A percentile compares a stretch with the other conserved stretches of the same genome.
These are phyloP conservation scores for Russula brevipes DNA, from an alignment of 768 basidiomycete species.

Conservation along the genomic window DNA sequence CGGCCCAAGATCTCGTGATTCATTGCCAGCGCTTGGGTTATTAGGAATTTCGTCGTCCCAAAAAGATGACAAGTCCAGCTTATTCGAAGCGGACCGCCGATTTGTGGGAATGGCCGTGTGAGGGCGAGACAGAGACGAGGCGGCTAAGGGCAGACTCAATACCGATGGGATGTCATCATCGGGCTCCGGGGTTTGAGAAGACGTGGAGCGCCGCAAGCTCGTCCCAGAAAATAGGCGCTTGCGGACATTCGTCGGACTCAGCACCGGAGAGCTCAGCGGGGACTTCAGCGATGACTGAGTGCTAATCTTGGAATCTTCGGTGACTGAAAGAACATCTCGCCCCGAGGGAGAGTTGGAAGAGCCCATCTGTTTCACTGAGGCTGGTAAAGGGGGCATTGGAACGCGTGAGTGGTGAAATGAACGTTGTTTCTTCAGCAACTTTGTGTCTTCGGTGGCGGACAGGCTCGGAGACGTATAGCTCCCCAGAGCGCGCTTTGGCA, in stretches of 20 bases:
- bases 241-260: constrained; percentile 32
- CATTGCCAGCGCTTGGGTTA: constrained; percentile 36
- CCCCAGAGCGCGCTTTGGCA: constrained; percentile 31
- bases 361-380: constrained; percentile 29
- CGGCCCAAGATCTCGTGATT: constrained; percentile 46
- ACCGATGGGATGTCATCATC: constrained; percentile 55
- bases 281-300: constrained; percentile 17
- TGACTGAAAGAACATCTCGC: constrained; percentile 11
- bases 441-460: constrained; percentile 31
- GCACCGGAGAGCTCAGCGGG: constrained; percentile 16
- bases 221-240: constrained; percentile 64
- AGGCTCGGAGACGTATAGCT: constrained; percentile 32
- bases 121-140: not conserved
- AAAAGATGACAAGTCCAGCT: constrained; percentile 32
- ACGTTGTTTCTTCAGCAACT: constrained; percentile 48
- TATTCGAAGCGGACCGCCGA: not conserved
- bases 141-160: constrained; percentile 38
- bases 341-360: constrained; percentile 20
- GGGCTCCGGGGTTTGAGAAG: constrained; percentile 38
- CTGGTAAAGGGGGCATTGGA: constrained; percentile 47
- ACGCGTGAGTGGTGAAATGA: constrained; percentile 58
- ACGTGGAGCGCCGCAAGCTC: constrained; percentile 44
- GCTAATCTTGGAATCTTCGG: constrained; percentile 22
- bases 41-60: constrained; percentile 46
- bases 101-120: constrained; percentile 4